Evolutionary conservation across 306 rosid species (phyloP).

Genomic region (Cucurbita moschata): DNA sequence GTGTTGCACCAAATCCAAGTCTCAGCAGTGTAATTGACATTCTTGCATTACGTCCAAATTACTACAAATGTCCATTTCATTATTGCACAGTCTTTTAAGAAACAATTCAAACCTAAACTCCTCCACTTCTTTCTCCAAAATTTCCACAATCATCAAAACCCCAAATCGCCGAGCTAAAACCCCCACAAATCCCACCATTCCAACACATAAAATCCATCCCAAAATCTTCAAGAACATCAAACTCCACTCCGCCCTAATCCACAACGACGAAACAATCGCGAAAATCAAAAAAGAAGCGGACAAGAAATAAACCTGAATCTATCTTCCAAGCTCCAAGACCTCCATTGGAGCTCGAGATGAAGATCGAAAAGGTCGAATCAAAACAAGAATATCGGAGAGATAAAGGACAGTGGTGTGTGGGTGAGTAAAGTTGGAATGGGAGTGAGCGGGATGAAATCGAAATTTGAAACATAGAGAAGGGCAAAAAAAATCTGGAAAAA

Average conservation of each 20-base stretch:
- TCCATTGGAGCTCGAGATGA: conserved; percentile 15
- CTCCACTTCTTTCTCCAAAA: background rate
- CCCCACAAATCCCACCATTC: background rate
- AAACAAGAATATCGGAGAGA: background rate
- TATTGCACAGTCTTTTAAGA: background rate
- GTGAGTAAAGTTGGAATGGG: conserved; percentile 1
- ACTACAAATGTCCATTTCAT: background rate
- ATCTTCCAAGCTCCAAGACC: conserved; percentile 23
- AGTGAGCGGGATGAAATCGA: conserved; percentile 11
- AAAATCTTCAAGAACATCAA: conserved; percentile 2
- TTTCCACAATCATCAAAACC: background rate
- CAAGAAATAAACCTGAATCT: conserved; percentile 35
- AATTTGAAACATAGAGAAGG: conserved; percentile 5
- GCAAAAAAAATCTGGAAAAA: background rate
- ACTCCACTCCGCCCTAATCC: conserved; percentile 5
- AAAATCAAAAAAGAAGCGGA: conserved; percentile 3
- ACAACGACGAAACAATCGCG: background rate
- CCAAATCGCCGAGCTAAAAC: background rate
- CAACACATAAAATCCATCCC: background rate
- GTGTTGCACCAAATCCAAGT: background rate
- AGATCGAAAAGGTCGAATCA: conserved; percentile 4
- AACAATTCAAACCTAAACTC: background rate
- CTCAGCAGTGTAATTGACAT: background rate
- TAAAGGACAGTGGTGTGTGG: conserved; percentile 1
- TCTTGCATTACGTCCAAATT: background rate